Evolutionary conservation across 2,329 filamentous ascomycete species (phyloP), one percentile per base, ranked within the genome.

Genomic region (Torrubiellomyces zombiae): DNA sequence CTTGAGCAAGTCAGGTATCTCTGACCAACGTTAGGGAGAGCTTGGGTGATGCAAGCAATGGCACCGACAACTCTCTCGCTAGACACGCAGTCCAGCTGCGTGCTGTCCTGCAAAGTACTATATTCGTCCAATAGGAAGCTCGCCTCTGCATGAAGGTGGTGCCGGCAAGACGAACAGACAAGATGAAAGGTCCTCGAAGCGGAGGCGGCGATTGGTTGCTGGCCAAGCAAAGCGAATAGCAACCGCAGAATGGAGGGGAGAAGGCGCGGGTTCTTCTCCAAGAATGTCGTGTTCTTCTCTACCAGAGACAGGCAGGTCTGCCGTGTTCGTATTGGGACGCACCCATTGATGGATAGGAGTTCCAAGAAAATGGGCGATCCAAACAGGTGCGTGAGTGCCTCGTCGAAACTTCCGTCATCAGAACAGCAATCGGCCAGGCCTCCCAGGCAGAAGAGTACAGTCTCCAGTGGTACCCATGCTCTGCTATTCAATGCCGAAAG

Each of bases 1-100:
- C 62, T 58, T 30, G 61, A 54, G 16, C 77, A 56, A 18, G 66
- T 61, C 16, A 44, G 44, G 2, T 66, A 46, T 32, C 70, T 70
- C 10, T 56, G 53, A 13, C 55, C 49, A 24, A 74, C 61, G 3
- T 68, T 60, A 1, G 66, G 53, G 7, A 81, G 58, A 7, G 77
- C 76, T 47, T 89, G 78, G 16, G 83, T 64, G 21, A 89, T 73
- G 7, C 70, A 72, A 7, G 78, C 68, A 34, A 89, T 78, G 2
- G 71, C 79, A 20, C 75, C 70, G 5, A 82, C 59, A 1, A 86
- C 66, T 36, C 69, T 70, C 40, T 85, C 78, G 39, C 79, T 79
- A 2, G 73, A 73, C 26, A 72, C 54, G 19, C 67, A 67, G 33
- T 85, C 76, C 7, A 79, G 55, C 6, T 32, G 38, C n/a, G 36